phyloP scores from a whole-genome alignment of 768 basidiomycete species.

The Exidia glandulosa region DNA sequence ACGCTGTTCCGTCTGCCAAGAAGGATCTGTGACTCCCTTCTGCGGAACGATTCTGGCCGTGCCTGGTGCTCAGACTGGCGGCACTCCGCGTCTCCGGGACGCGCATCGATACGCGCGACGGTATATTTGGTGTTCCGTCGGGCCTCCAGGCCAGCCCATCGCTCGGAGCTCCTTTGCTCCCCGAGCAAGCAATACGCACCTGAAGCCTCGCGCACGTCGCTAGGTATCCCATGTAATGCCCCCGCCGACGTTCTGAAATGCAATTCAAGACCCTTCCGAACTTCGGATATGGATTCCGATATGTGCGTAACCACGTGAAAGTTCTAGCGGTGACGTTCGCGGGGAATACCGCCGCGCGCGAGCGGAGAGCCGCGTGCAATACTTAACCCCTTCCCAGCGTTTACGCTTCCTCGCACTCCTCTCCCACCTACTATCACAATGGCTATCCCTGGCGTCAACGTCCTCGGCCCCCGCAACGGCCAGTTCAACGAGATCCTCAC shows the following conservation, averaged over 20 bases:
- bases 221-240: too few species aligned
- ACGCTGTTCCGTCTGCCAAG: background rate
- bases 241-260: too few species aligned
- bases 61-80: background rate
- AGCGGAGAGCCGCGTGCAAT: too few species aligned
- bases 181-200: too few species aligned
- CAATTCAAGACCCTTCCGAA: too few species aligned
- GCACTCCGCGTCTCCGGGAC: background rate
- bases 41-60: background rate
- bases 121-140: background rate
- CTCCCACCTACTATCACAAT: background rate
- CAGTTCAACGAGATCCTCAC: slow-evolving; percentile 70
- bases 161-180: background rate
- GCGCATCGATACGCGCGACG: background rate
- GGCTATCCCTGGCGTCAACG: slow-evolving; percentile 35
- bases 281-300: too few species aligned
- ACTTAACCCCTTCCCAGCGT: background rate
- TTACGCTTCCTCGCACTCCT: background rate
- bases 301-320: too few species aligned
- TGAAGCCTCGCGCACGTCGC: too few species aligned
- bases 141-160: background rate
- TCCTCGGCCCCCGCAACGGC: slow-evolving; percentile 51
- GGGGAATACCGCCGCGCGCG: too few species aligned
- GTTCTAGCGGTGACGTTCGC: too few species aligned
- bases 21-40: background rate